Base-by-base conservation (phyloP, 2,329 filamentous ascomycete species). In the Cryphonectria radicalis region DNA sequence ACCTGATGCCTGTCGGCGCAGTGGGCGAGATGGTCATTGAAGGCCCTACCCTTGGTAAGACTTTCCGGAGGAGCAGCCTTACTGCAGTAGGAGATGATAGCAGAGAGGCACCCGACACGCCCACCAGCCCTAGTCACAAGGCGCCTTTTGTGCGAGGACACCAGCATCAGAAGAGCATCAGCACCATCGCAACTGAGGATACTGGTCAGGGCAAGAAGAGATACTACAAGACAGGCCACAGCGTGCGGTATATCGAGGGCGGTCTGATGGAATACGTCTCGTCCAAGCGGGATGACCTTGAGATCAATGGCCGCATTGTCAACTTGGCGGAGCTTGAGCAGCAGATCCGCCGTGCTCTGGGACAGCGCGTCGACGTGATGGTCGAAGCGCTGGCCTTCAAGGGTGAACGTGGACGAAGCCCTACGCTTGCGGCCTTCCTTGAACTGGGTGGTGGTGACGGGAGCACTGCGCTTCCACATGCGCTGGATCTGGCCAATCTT, bases 1-100 rank as follows among this genome's bases (percentile, higher is more conserved):
- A 82, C 46, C 81, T 87, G 53, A 82, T 87, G 79, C 87, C 87
- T 0, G 78, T 87, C 17, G 88, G 88, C 1, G 83, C 85, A 0
- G 74, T 78, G 14, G 79, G 78, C 14, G 79, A 80, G 67, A 70
- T 80, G 43, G 68, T 90, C 4, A 85, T 91, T 46, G 88, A 90
- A 74, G 88, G 88, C 0, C 86, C 87, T 0, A 87, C 82, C 0
- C 76, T 85, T 8, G 82, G 82, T 2, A 81, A 82, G 35, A 72
- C 72, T 6, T 73, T 73, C 46, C 69, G 71, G 2, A 40, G 66
- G 17, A 71, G 69, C 32, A 71, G 64, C 17, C 57, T 73, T 14
- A 50, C n/a, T 43, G 40, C 37, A 2, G 46, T 63, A 8, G 63
- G 46, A 10, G 69, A 73, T 11, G 69, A 71, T 1, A 42, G 35